Conservation (phyloP, 306 rosid genomes). For the Leucaena leucocephala region DNA sequence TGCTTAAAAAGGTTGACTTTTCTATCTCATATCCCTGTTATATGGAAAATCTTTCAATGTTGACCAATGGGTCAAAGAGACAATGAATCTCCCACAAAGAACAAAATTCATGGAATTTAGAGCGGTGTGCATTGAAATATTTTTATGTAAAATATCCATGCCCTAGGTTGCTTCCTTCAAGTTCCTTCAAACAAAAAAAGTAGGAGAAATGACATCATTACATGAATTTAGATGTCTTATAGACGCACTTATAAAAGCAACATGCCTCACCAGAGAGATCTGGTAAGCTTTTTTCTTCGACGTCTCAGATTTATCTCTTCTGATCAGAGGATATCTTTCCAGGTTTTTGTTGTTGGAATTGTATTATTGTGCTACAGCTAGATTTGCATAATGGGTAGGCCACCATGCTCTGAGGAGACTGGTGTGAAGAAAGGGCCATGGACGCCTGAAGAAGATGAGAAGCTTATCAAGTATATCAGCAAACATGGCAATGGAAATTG, state of each 20-base stretch:
- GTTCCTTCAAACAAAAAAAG: constrained; percentile 5
- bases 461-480: constrained; percentile 54
- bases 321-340: neutral
- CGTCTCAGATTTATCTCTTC: neutral
- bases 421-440: constrained; percentile 91
- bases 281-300: neutral
- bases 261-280: neutral
- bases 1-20: neutral
- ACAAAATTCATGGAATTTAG: constrained; percentile 2
- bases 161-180: constrained; percentile 10
- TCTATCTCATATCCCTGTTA: neutral
- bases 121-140: neutral
- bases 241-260: constrained; percentile 40
- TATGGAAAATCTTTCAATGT: neutral
- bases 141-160: neutral
- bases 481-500: constrained; percentile 78
- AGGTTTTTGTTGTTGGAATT: neutral
- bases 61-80: constrained; percentile 11
- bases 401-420: constrained; percentile 57
- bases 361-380: neutral
- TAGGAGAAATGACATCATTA: constrained; percentile 39
- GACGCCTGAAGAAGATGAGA: constrained; percentile 83
- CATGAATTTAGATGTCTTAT: constrained; percentile 30
- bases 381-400: constrained; percentile 54
- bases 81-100: neutral